Base-by-base conservation (phyloP, 163 green algal genomes). In the Scenedesmus sp. region DNA sequence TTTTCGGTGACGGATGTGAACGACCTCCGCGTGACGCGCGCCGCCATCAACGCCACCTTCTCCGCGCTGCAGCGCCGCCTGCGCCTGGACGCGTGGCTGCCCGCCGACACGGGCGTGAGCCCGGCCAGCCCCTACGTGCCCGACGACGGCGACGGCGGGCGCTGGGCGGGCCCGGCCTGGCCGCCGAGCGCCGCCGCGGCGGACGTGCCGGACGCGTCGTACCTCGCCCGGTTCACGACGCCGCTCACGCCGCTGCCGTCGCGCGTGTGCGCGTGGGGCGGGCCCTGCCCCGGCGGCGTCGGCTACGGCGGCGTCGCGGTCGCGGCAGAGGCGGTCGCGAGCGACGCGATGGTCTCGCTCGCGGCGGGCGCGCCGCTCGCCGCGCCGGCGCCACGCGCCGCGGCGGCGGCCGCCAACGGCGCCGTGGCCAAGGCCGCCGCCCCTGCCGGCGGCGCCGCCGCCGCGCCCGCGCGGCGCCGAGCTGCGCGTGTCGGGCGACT, bases 11-110 rank as follows among this genome's bases (percentile, higher is more conserved):
- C 22, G 47, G 31, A 64, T 15, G 45, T 83, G n/a, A 76, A 83
- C 54, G 29, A 20, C 0, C 33, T 63, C 26, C 60, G 75, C 20
- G 56, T 34, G 42, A 77, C 29, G n/a, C 67, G 64, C 24, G 54
- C 64, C 34, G 75, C 75, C 4, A 57, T 83, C 64, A 77, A 70
- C 31, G 64, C 75, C 28, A 77, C 65, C 11, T 83, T 77, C 33
- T 17, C 36, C 29, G 34, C 64, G 17, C 64, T 83, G 29, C 53
- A 56, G 42, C 75, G 65, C 28, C 64, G 75, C 29, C 64, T 75
- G 13, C 7, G n/a, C 51, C 31, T 78, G 4, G 81, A 86, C 56
- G 81, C 84, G 17, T 89, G 77, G 77, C 54, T 87, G 39, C 81
- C 81, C 0, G 28, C 76, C 15, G 81, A 89, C 51, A 87, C 84